A percentile compares a stretch with the other conserved stretches of the same genome.
Evolutionary conservation across 2,329 filamentous ascomycete species (phyloP).

Genomic region (Aaosphaeria pasadenensis): DNA sequence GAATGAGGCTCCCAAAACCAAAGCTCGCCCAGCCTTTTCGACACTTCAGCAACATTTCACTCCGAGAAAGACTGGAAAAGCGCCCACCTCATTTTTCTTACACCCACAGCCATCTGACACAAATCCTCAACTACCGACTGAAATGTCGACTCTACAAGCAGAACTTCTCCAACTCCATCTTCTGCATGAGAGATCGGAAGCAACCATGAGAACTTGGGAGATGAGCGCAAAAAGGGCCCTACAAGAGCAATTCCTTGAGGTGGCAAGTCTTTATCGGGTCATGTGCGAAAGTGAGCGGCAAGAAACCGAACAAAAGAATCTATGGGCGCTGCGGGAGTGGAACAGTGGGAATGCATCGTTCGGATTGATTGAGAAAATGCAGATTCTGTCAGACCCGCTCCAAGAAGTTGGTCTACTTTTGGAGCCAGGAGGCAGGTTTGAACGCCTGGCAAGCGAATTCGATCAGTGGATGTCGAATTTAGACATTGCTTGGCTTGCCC

Average conservation of each 20-base stretch:
- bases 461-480: conserved; percentile 23
- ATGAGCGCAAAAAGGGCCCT: conserved; percentile 28
- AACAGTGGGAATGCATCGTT: conserved; percentile 19
- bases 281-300: conserved; percentile 37
- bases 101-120: conserved; percentile 23
- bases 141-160: conserved; percentile 32
- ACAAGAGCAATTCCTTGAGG: conserved; percentile 33
- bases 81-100: conserved; percentile 33
- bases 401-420: conserved; percentile 34
- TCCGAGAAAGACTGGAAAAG: conserved; percentile 34
- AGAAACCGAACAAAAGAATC: conserved; percentile 34
- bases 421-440: conserved; percentile 30
- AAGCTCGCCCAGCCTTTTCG: conserved; percentile 31
- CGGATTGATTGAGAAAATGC: conserved; percentile 32
- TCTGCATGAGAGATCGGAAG: conserved; percentile 25
- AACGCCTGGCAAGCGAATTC: conserved; percentile 27
- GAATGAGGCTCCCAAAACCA: conserved; percentile 22
- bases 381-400: conserved; percentile 32
- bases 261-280: conserved; percentile 30
- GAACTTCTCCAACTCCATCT: conserved; percentile 39
- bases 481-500: background rate
- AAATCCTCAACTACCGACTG: conserved; percentile 20
- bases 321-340: conserved; percentile 36
- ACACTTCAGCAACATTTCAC: conserved; percentile 41
- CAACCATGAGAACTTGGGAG: conserved; percentile 28